Percentiles rank a stretch among this genome's conserved stretches.
These are phyloP conservation scores for Penicillium soppii DNA, from an alignment of 495 filamentous ascomycete genomes.

Conservation along the genomic window DNA sequence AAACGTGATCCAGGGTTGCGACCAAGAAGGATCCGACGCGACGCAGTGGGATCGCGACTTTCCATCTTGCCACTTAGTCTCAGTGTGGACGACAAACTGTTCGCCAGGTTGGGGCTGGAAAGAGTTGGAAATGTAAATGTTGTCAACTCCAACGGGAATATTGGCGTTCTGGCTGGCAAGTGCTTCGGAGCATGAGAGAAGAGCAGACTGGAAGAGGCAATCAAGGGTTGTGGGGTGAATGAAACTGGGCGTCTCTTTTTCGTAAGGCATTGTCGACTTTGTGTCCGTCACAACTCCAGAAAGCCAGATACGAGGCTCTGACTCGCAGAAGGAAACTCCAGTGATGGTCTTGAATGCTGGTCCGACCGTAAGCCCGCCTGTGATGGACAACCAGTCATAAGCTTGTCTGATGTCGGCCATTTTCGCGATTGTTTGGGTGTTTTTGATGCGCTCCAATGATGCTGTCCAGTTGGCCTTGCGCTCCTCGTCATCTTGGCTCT, in stretches of 20 bases:
- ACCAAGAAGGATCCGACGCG: conserved; percentile 18
- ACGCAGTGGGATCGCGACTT: conserved; percentile 16
- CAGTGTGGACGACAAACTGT: conserved; percentile 17
- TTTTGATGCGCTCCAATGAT: conserved; percentile 12
- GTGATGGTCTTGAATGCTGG: conserved; percentile 24
- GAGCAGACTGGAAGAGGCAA: conserved; percentile 29
- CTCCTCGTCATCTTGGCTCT: conserved; percentile 9
- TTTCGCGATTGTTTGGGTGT: conserved; percentile 14
- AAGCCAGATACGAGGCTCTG: conserved; percentile 18
- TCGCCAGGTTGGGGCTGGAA: conserved; percentile 18
- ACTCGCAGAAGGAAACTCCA: conserved; percentile 15
- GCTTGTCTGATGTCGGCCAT: conserved; percentile 11
- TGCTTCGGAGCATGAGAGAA: conserved; percentile 20
- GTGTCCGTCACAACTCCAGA: conserved; percentile 23
- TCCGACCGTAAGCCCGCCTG: conserved; percentile 23
- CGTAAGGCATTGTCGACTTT: conserved; percentile 19
- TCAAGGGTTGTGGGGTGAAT: conserved; percentile 39
- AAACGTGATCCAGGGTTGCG: conserved; percentile 18
- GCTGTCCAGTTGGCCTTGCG: conserved; percentile 13
- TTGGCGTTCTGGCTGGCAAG: conserved; percentile 15
- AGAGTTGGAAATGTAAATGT: conserved; percentile 15
- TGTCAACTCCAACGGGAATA: conserved; percentile 25
- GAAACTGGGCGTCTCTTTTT: conserved; percentile 18
- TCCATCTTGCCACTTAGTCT: conserved; percentile 14
- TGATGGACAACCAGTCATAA: conserved; percentile 25